Evolutionary conservation across 768 basidiomycete genomes (phyloP).

Genomic region (Agaricus subrufescens): DNA sequence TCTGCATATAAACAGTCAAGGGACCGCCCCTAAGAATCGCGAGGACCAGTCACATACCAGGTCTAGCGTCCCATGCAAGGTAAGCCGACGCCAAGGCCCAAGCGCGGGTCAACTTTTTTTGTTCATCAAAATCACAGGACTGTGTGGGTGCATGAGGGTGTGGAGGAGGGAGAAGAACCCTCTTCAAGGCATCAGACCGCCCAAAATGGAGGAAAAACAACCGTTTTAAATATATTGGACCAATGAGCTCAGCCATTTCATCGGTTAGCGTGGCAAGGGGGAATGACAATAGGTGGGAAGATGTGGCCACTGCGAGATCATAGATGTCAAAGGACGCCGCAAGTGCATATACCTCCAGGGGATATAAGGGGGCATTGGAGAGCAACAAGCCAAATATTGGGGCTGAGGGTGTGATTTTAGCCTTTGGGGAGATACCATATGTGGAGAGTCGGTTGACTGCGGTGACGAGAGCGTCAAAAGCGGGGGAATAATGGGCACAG

Average conservation of each 20-base stretch:
- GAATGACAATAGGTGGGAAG: conserved; percentile 70
- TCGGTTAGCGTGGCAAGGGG: conserved; percentile 66
- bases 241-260: conserved; percentile 63
- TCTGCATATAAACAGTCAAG: conserved; percentile 36
- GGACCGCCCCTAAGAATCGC: neutral
- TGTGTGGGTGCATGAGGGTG: conserved; percentile 69
- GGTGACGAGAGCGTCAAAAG: conserved; percentile 50
- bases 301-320: conserved; percentile 72
- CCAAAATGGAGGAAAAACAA: conserved; percentile 84
- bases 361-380: conserved; percentile 60
- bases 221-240: conserved; percentile 72
- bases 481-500: conserved; percentile 70
- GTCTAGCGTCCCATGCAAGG: conserved; percentile 79
- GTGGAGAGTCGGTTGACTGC: conserved; percentile 51
- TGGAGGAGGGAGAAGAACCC: conserved; percentile 70
- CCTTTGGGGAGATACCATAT: conserved; percentile 57
- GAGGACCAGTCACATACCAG: conserved; percentile 42
- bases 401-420: conserved; percentile 43
- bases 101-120: conserved; percentile 74
- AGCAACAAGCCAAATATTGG: conserved; percentile 59
- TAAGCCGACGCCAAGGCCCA: conserved; percentile 83
- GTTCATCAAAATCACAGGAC: conserved; percentile 66
- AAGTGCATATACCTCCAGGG: conserved; percentile 69
- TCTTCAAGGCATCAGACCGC: conserved; percentile 76
- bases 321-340: conserved; percentile 63